These are phyloP conservation scores for Collybia sp. DNA, from an alignment of 768 basidiomycete species.

Conservation along the genomic window DNA sequence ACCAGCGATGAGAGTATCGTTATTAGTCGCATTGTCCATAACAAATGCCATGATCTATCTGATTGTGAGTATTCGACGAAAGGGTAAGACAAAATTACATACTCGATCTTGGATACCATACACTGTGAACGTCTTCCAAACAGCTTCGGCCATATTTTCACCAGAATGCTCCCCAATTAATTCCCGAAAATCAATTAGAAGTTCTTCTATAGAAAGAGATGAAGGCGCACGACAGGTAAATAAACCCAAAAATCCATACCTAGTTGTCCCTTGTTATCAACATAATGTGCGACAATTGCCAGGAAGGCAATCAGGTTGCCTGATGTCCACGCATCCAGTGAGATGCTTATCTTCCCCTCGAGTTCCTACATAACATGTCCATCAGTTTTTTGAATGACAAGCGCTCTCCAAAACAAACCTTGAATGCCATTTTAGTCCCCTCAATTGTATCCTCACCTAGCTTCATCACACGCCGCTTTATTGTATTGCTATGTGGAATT, in stretches of 20 bases:
- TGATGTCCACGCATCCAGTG: conserved; percentile 23
- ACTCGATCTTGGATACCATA: conserved; percentile 11
- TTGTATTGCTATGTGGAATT: conserved; percentile 5
- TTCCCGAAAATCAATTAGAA: conserved; percentile 21
- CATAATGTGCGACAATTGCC: conserved; percentile 17
- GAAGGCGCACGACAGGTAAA: too few relatives aligned
- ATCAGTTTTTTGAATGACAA: too few relatives aligned
- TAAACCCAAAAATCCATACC: too few relatives aligned
- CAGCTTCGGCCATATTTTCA: conserved; percentile 18
- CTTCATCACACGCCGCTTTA: conserved; percentile 10
- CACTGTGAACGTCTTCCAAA: conserved; percentile 13
- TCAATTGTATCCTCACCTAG: conserved; percentile 9
- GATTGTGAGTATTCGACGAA: too few relatives aligned
- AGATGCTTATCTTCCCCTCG: conserved; percentile 8
- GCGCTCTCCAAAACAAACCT: conserved; percentile 10
- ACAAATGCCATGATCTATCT: conserved; percentile 16
- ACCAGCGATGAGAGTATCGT: conserved; percentile 15
- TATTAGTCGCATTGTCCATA: conserved; percentile 21
- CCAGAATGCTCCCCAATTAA: conserved; percentile 20
- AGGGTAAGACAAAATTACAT: too few relatives aligned
- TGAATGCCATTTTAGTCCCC: conserved; percentile 8
- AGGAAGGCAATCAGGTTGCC: conserved; percentile 15
- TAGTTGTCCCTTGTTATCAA: conserved; percentile 13
- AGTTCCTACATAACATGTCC: conserved; percentile 1
- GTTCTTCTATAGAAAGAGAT: conserved; percentile 17